Conservation (phyloP, 768 basidiomycete genomes). For the Lactarius tabidus region DNA sequence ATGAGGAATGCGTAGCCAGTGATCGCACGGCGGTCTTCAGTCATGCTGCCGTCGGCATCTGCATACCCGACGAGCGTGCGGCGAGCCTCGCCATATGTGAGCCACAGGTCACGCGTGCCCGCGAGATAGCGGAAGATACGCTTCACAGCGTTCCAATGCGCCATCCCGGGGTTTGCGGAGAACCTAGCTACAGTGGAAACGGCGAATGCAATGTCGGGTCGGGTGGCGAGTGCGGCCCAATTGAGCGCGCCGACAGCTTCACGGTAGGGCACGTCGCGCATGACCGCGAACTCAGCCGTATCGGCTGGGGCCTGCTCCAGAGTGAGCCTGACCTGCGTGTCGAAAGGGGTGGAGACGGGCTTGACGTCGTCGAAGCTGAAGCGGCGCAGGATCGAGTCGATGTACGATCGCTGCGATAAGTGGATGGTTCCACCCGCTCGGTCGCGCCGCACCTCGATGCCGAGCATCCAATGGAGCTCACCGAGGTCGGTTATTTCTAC, state of each 20-base stretch:
- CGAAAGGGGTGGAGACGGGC: slow-evolving; percentile 21
- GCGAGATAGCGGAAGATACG: background rate
- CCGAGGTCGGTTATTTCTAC: slow-evolving; percentile 29
- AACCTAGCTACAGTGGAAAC: background rate
- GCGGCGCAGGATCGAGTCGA: slow-evolving; percentile 27
- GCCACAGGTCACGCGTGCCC: background rate
- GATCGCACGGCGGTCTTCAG: too few relatives aligned
- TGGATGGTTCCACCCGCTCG: slow-evolving; percentile 20
- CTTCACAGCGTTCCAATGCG: background rate
- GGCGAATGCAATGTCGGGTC: background rate
- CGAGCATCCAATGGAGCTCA: too few relatives aligned
- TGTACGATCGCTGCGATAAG: slow-evolving; percentile 31
- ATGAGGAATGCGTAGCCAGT: slow-evolving; percentile 27
- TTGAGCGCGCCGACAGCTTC: background rate
- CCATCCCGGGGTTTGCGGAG: background rate
- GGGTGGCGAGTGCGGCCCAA: background rate
- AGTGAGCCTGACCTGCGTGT: too few relatives aligned
- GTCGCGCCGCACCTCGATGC: slow-evolving; percentile 17
- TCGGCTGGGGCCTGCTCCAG: background rate
- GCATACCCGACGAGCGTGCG: slow-evolving; percentile 23
- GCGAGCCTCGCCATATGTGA: background rate
- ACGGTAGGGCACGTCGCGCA: background rate
- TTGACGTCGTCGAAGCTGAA: slow-evolving; percentile 29
- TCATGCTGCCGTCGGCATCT: slow-evolving; percentile 24
- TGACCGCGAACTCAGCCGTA: background rate